phyloP scores from a whole-genome alignment of 148 eudicot genomes.

The Nepenthes mirabilis region DNA sequence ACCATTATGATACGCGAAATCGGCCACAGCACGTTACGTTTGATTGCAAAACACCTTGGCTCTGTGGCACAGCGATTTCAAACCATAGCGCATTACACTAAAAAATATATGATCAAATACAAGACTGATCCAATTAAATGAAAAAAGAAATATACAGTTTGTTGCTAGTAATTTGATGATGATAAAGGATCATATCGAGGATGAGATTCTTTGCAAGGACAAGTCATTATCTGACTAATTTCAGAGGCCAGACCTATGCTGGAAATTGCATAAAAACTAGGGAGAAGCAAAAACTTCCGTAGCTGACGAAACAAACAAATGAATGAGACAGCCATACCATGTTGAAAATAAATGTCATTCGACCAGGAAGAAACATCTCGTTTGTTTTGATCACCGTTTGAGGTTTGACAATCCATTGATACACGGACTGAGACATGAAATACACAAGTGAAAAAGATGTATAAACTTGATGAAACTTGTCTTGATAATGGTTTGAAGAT shows the following conservation, averaged over 20 bases:
- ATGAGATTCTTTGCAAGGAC: not conserved
- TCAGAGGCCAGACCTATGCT: not conserved
- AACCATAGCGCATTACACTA: too few species aligned
- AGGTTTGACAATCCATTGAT: conserved; percentile 91
- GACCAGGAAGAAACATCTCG: conserved; percentile 96
- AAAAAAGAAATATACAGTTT: too few species aligned
- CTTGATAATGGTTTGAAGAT: not conserved
- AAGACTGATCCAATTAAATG: too few species aligned
- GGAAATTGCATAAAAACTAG: not conserved
- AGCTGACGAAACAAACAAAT: not conserved
- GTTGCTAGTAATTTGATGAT: too few species aligned
- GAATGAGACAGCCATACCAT: conserved; percentile 39
- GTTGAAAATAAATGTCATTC: conserved; percentile 86
- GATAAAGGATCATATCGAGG: too few species aligned
- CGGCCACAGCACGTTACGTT: too few species aligned
- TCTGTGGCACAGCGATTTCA: too few species aligned
- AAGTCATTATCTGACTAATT: not conserved
- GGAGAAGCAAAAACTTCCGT: not conserved
- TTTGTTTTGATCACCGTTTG: conserved; percentile 70
- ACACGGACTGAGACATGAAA: conserved; percentile 50
- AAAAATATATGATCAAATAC: too few species aligned
- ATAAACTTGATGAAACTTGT: not conserved
- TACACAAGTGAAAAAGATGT: not conserved
- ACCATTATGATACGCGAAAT: too few species aligned
- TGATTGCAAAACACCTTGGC: too few species aligned